Percentiles rank a stretch among this genome's conserved stretches.
These are phyloP conservation scores for Pilaira anomala DNA, from an alignment of 192 early-diverging fungal species.

Conservation along the genomic window DNA sequence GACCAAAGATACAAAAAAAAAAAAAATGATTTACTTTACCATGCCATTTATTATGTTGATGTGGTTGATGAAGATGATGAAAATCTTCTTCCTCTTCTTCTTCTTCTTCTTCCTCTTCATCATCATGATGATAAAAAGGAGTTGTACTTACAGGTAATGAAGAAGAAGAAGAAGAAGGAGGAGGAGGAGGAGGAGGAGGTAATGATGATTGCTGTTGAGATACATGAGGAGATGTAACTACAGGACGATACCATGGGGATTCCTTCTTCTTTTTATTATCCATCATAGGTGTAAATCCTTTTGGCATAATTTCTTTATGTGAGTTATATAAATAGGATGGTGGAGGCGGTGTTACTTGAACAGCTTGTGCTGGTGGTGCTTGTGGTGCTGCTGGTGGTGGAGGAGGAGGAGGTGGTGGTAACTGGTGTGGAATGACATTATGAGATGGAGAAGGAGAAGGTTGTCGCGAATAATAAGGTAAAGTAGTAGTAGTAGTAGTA, in stretches of 20 bases:
- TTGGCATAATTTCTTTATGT: too few species aligned
- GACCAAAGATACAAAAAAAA: background rate
- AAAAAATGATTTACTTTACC: background rate
- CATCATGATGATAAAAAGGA: background rate
- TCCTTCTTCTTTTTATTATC: background rate
- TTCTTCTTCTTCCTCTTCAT: background rate
- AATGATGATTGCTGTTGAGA: too few species aligned
- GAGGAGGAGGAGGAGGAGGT: background rate
- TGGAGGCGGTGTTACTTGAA: too few species aligned
- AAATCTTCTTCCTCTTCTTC: background rate
- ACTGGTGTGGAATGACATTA: background rate
- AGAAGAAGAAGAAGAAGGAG: background rate
- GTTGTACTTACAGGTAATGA: too few species aligned
- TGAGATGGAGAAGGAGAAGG: background rate
- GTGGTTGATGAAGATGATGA: too few species aligned
- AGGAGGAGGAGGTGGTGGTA: background rate
- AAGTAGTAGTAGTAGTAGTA: conserved; percentile 1
- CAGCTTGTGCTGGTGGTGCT: too few species aligned
- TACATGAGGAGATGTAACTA: too few species aligned
- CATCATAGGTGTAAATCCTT: background rate
- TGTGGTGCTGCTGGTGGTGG: too few species aligned
- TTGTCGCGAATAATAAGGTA: conserved; percentile 8
- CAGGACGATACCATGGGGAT: background rate
- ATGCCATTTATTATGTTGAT: background rate
- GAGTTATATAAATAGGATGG: background rate